Evolutionary conservation across 2,329 filamentous ascomycete genomes (phyloP), one percentile per base, ranked within the genome.

Genomic region (Trichoderma cornu-damae): DNA sequence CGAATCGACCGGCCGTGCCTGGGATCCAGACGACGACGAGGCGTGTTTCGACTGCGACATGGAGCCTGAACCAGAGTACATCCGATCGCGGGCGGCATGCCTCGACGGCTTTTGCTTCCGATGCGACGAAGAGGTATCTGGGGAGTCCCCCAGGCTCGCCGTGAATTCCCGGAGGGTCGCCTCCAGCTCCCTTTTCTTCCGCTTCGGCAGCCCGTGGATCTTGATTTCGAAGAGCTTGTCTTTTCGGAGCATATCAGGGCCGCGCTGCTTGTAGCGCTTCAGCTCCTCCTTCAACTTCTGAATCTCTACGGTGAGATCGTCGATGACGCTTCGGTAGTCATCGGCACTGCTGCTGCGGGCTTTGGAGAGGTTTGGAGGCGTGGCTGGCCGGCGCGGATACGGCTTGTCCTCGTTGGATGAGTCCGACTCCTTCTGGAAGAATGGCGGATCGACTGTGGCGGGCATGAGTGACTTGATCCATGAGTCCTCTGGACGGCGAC

Each of bases 221-320:
- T 89, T 87, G 60, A 96, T 84, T 68, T 95, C 90, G 64, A 96
- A 93, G 0, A 95, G 72, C 67, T 89, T 90, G 28, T 95, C 89
- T 46, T 86, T 83, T 32, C 85, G 81, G 49, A 92, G 72, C 61
- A 86, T 81, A 40, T 85, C 79, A 16, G 84, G 83, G 1, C 86
- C 83, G 24, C 82, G 73, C 61, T 83, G 84, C 68, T 88, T 87
- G 61, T 89, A 89, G 53, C 82, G 85, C 65, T 82, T 87, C 55
- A 95, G 66, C 65, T 85, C 84, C 63, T 87, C 84, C 72, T 86
- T 91, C 60, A 95, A 70, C 51, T 84, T 86, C 68, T 90, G 89
- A 68, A 94, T 95, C 67, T 91, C 87, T 24, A 96, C 77, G 0
- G 90, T 96, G 59, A 96, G 72, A 67, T 96, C 90, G 65, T 96